These are phyloP conservation scores for Hamamelis virginiana DNA, from an alignment of 164 flowering plant species.

Conservation along the genomic window DNA sequence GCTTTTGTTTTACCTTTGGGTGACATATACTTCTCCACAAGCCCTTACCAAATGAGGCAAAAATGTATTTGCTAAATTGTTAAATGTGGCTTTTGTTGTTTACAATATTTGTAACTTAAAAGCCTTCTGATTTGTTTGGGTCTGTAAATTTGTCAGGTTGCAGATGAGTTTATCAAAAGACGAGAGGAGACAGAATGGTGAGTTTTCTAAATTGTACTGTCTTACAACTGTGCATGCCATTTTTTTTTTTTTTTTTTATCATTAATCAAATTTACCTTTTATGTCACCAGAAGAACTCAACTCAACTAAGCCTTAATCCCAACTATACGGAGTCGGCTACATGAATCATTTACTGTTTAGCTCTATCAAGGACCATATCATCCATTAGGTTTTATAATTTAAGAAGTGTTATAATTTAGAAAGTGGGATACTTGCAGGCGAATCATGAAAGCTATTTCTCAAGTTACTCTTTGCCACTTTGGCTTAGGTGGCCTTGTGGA, in stretches of 20 bases:
- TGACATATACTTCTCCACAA: not conserved
- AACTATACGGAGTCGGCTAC: no score
- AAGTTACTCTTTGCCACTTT: no score
- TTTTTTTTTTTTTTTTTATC: not conserved
- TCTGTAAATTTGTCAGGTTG: constrained; percentile 58
- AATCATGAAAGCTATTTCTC: no score
- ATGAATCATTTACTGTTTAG: no score
- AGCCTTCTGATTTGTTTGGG: constrained; percentile 6
- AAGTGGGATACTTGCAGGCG: no score
- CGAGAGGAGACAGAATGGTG: constrained; percentile 95
- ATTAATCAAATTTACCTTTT: no score
- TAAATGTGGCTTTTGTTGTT: not conserved
- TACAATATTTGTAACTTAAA: not conserved
- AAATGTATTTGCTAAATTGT: not conserved
- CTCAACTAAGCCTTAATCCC: no score
- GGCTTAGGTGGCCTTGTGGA: no score
- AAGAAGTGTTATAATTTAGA: no score
- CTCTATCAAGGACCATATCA: no score
- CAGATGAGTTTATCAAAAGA: constrained; percentile 88
- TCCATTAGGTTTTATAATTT: no score
- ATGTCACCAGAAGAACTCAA: no score
- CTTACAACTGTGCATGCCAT: not conserved
- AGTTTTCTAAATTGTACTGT: constrained; percentile 13
- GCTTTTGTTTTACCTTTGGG: not conserved
- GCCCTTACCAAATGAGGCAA: not conserved